Evolutionary conservation across 2,329 filamentous ascomycete species (phyloP).

Genomic region (Chaetomium olivaceum): DNA sequence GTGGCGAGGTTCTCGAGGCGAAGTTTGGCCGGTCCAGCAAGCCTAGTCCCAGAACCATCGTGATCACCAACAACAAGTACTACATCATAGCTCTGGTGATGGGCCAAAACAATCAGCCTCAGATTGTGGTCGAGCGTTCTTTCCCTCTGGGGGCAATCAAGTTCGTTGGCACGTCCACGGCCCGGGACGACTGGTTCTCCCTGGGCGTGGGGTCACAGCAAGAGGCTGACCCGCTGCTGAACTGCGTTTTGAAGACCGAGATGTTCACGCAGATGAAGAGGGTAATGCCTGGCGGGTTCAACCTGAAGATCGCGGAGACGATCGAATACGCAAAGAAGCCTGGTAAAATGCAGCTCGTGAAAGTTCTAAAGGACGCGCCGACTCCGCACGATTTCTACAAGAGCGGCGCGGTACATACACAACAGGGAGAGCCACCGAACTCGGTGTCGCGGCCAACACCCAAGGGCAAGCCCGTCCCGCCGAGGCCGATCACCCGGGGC

Average conservation of each 20-base stretch:
- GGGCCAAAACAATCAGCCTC: constrained; percentile 76
- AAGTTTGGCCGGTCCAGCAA: constrained; percentile 98
- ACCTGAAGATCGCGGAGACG: constrained; percentile 76
- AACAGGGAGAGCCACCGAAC: constrained; percentile 77
- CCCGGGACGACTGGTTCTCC: constrained; percentile 96
- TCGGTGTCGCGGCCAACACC: constrained; percentile 84
- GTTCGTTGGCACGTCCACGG: constrained; percentile 75
- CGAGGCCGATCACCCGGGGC: constrained; percentile 87
- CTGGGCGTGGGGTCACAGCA: constrained; percentile 86
- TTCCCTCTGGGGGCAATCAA: constrained; percentile 87
- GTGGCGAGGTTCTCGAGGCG: constrained; percentile 83
- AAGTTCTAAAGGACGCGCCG: constrained; percentile 84
- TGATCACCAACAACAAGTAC: constrained; percentile 82
- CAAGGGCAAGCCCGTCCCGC: constrained; percentile 79
- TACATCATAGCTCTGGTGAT: constrained; percentile 86
- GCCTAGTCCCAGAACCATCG: constrained; percentile 77
- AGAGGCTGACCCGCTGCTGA: constrained; percentile 90
- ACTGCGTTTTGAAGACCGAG: constrained; percentile 94
- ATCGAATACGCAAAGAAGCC: constrained; percentile 99
- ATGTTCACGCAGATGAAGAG: constrained; percentile 89
- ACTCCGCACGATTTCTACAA: constrained; percentile 84
- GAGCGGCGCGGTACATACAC: constrained; percentile 86
- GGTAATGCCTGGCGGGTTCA: constrained; percentile 76
- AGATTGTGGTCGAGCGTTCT: constrained; percentile 78
- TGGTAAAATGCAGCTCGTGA: constrained; percentile 84